These are phyloP conservation scores for Candida albicans DNA, from an alignment of 1,139 yeast genomes.

Conservation along the genomic window DNA sequence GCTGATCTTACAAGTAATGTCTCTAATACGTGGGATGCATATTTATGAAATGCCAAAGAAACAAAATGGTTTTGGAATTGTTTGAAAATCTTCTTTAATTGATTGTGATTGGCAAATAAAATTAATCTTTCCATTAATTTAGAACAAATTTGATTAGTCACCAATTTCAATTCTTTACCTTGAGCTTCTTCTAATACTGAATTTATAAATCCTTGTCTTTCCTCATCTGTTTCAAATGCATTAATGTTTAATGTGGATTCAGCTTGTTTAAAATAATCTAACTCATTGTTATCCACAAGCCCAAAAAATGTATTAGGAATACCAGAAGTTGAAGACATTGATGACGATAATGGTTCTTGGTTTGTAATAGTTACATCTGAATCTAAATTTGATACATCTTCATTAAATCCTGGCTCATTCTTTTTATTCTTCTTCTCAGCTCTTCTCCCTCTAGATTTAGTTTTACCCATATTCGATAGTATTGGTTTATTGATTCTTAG, in stretches of 20 bases:
- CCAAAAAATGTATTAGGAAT: constrained; percentile 63
- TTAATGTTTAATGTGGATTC: constrained; percentile 82
- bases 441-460: constrained; percentile 70
- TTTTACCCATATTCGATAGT: constrained; percentile 19
- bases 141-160: constrained; percentile 92
- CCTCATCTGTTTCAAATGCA: constrained; percentile 75
- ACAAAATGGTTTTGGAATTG: constrained; percentile 72
- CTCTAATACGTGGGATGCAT: constrained; percentile 91
- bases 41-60: constrained; percentile 81
- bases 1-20: constrained; percentile 79
- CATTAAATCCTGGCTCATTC: constrained; percentile 16
- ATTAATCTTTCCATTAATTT: constrained; percentile 86
- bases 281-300: constrained; percentile 75
- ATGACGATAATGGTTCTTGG: not conserved
- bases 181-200: constrained; percentile 83
- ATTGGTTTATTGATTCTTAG: not conserved
- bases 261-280: constrained; percentile 90
- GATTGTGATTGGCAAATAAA: constrained; percentile 62
- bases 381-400: constrained; percentile 16
- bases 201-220: constrained; percentile 65
- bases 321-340: constrained; percentile 4
- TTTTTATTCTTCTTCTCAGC: constrained; percentile 40
- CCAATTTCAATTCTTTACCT: constrained; percentile 90
- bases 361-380: not conserved
- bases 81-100: constrained; percentile 62